A percentile compares a stretch with the other conserved stretches of the same genome.
These are phyloP conservation scores for Zasmidium angulare DNA, from an alignment of 2,329 filamentous ascomycete species.

Conservation along the genomic window DNA sequence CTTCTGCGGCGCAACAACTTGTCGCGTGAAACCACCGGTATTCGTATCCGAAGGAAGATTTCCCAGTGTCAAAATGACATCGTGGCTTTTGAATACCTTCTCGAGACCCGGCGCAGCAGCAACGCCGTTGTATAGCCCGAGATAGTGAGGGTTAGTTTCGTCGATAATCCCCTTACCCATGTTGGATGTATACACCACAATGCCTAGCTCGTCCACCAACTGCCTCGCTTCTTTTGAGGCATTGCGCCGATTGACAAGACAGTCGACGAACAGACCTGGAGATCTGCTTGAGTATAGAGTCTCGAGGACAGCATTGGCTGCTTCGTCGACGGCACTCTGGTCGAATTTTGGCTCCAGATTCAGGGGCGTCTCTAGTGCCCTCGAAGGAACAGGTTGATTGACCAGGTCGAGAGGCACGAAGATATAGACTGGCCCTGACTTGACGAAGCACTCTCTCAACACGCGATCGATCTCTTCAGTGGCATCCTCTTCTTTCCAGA, in stretches of 20 bases:
- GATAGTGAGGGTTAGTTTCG: constrained; percentile 40
- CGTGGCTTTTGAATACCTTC: constrained; percentile 37
- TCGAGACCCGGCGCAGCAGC: constrained; percentile 39
- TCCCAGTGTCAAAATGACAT: constrained; percentile 41
- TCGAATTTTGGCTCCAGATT: constrained; percentile 65
- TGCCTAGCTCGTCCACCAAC: not conserved
- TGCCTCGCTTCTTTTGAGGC: not conserved
- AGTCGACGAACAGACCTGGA: constrained; percentile 78
- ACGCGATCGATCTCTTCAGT: constrained; percentile 75
- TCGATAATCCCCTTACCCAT: constrained; percentile 39
- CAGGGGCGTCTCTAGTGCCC: constrained; percentile 66
- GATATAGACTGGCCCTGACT: constrained; percentile 79
- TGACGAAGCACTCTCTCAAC: constrained; percentile 70
- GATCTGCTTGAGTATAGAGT: constrained; percentile 70
- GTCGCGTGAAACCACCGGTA: constrained; percentile 42
- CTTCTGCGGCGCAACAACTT: constrained; percentile 28
- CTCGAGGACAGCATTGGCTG: constrained; percentile 77
- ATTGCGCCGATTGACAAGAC: constrained; percentile 34
- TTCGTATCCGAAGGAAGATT: constrained; percentile 46
- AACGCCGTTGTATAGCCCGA: constrained; percentile 45
- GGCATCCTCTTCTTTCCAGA: constrained; percentile 67
- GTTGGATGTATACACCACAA: not conserved
- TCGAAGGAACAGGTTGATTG: constrained; percentile 71
- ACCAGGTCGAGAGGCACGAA: constrained; percentile 81
- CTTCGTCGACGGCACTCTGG: constrained; percentile 70